Base-by-base conservation (phyloP, 495 filamentous ascomycete genomes). In the Xylaria sp. region DNA sequence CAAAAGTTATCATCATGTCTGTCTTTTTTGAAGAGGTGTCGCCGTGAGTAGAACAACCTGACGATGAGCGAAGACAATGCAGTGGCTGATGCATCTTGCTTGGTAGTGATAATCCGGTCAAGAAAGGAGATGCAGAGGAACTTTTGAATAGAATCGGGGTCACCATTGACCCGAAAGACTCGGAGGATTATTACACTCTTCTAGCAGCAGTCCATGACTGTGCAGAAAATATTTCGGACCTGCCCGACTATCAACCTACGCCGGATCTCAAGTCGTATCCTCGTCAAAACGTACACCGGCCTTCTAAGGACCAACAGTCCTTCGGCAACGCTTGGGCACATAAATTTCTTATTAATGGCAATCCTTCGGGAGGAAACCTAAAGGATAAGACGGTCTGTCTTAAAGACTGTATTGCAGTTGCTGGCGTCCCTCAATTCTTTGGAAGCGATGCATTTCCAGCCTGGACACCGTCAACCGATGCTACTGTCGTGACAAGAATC, bases 401-500 rank as follows among this genome's bases (percentile, higher is more conserved):
- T 59, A 75, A 77, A 48, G 75, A 75, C 58, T 75, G 73, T 43
- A 75, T 72, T n/a, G 71, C 61, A 17, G 68, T 75, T 29, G 73
- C 73, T 26, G 71, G 71, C 11, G 75, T 77, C 1, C 71, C 71
- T 19, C 73, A 71, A 46, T 67, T 75, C 44, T 63, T 68, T 75
- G 75, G 75, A 2, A 75, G 71, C 31, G 71, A 77, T 7, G 64
- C 64, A 1, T 71, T 75, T 55, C 65, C 79, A 9, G 74, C 76
- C 6, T 85, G 82, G 82, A 69, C 58, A 15, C 83, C 82, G 0
- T 71, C 50, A 41, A 82, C 79, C 17, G 84, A 85, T 70, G 83
- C 84, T 0, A 85, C 83, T 7, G 79, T 85, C 5, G 82, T 87
- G 11, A 85, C 86, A 0, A 74, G 86, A 17, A 73, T 85, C 2